Evolutionary conservation across 2,329 filamentous ascomycete genomes (phyloP).

Genomic region (Rachicladosporium sp.): DNA sequence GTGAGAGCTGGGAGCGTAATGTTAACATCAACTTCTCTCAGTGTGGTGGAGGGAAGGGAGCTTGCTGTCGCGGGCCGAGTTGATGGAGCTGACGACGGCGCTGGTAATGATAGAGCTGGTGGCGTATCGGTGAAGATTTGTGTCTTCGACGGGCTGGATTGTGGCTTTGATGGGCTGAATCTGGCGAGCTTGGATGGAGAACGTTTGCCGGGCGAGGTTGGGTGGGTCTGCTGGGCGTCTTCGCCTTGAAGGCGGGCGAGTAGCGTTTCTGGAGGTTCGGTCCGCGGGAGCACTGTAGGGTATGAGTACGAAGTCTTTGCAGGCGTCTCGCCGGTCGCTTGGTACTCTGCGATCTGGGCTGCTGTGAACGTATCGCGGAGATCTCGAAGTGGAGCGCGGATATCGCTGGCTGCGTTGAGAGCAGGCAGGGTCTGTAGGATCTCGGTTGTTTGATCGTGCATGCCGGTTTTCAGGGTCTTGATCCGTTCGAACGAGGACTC

Average conservation of each 20-base stretch:
- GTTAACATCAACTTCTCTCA: constrained; percentile 39
- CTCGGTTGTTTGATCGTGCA: constrained; percentile 43
- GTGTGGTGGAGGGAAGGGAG: constrained; percentile 15
- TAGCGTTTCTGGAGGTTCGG: constrained; percentile 48
- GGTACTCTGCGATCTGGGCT: constrained; percentile 63
- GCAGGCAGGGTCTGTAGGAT: constrained; percentile 50
- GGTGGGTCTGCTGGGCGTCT: constrained; percentile 16
- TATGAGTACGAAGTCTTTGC: constrained; percentile 69
- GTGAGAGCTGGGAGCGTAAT: constrained; percentile 18
- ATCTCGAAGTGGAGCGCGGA: constrained; percentile 57
- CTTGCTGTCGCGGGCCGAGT: constrained; percentile 17
- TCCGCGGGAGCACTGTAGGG: constrained; percentile 65
- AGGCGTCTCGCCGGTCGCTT: constrained; percentile 74
- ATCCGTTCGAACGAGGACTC: constrained; percentile 56
- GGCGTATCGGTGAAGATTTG: constrained; percentile 22
- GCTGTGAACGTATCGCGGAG: constrained; percentile 57
- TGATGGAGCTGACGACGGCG: constrained; percentile 13
- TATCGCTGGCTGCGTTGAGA: constrained; percentile 39
- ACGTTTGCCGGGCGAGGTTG: constrained; percentile 22
- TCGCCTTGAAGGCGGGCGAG: constrained; percentile 40
- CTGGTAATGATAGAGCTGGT: constrained; percentile 10
- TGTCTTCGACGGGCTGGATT: constrained; percentile 20
- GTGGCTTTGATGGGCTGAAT: constrained; percentile 18
- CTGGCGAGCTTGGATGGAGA: constrained; percentile 17
- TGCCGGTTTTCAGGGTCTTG: constrained; percentile 54